Base-by-base conservation (phyloP, 164 flowering plant species). In the Liquidambar formosana region DNA sequence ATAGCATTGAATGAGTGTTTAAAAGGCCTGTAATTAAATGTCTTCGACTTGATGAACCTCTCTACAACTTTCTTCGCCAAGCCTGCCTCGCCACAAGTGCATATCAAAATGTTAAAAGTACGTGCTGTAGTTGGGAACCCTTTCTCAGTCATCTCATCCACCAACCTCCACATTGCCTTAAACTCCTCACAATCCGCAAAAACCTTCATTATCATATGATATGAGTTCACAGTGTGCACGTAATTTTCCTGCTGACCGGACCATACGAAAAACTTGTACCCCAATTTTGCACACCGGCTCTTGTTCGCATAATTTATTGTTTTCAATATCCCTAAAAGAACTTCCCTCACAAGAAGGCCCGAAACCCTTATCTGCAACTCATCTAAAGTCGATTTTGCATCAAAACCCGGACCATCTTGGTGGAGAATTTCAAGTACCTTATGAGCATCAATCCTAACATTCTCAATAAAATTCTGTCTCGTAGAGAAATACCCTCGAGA, bases 201-300 rank as follows among this genome's bases (percentile, higher is more conserved):
- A 19, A 95, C 86, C 73, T 89, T 81, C 96, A 95, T 82, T 38
- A 91, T 75, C 68, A 93, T 57, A 69, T 93, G 89, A 64, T 93
- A 95, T 1, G 85, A 45, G 52, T 82, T 83, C 10, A 73, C 70
- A 5, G 94, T 89, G 76, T 93, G 97, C 65, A 57, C 74, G 76
- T 85, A 91, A 54, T 80, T 73, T n/a, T 73, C 82, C 71, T 81
- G 91, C 73, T 72, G 78, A 67, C 85, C 78, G 28, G 86, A 84
- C 99, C 99, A 95, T 19, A 77, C 71, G 62, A 95, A 95, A 71
- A 93, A 91, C 78, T 87, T 95, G 74, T 77, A 89, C 45, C 86
- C 96, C 70, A 91, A 70, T 73, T 82, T 88, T 0, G 94, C 97
- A 73, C 82, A 78, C 68, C 85, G 66, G 9, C 48, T 74, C 74